Evolutionary conservation across 1,284 basidiomycete genomes (phyloP).

Genomic region (Rhodotorula sp.): DNA sequence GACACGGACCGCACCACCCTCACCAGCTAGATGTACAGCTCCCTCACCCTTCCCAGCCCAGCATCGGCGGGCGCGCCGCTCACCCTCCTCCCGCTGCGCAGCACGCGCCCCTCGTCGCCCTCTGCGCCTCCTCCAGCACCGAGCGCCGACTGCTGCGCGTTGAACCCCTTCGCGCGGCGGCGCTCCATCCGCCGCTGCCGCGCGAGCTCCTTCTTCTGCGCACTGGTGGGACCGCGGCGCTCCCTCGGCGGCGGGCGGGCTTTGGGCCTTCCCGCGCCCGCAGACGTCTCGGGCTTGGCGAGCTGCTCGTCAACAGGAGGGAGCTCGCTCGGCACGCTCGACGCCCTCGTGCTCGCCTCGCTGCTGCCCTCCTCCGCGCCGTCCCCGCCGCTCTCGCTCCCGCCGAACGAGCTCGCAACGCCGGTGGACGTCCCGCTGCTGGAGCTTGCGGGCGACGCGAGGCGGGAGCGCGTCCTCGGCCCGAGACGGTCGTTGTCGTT

Average conservation of each 20-base stretch:
- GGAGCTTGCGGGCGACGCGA: not conserved
- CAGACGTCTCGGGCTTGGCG: not conserved
- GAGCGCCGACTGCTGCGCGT: not conserved
- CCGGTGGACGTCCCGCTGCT: constrained; percentile 7
- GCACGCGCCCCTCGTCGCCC: not conserved
- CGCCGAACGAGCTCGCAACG: constrained; percentile 4
- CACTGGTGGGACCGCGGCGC: constrained; percentile 15
- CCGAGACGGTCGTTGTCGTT: constrained; percentile 12
- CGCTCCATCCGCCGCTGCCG: constrained; percentile 20
- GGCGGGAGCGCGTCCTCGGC: constrained; percentile 2
- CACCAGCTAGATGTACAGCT: constrained; percentile 30
- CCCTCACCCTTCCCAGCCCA: constrained; percentile 7
- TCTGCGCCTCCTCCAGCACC: not conserved
- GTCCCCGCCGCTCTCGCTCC: too few relatives aligned
- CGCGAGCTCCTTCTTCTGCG: constrained; percentile 27
- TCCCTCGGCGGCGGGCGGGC: not conserved
- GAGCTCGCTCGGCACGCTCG: not conserved
- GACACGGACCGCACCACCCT: too few relatives aligned
- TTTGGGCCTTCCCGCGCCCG: not conserved
- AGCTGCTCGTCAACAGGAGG: too few relatives aligned
- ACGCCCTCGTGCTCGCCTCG: not conserved
- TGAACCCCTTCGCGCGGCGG: not conserved
- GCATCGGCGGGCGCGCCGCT: not conserved
- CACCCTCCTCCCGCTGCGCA: not conserved
- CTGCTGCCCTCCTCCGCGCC: not conserved